A percentile compares a stretch with the other conserved stretches of the same genome.
phyloP scores from a whole-genome alignment of 768 basidiomycete genomes.

The Termitomyces sp. region DNA sequence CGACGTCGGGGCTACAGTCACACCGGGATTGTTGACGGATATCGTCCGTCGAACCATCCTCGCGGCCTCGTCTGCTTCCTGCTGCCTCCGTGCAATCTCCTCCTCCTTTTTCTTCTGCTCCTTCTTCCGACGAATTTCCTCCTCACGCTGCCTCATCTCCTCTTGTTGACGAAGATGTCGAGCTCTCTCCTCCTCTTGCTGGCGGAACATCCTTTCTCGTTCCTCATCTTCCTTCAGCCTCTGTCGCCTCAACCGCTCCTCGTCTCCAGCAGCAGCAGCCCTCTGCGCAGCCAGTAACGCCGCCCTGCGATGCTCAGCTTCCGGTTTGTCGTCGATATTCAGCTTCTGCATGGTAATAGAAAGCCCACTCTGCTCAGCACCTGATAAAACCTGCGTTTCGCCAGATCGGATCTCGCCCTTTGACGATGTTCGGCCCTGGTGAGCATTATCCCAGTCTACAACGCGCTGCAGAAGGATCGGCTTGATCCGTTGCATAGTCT shows the following conservation, averaged over 20 bases:
- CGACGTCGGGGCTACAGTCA: background rate
- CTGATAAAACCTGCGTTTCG: conserved; percentile 1
- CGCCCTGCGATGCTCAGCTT: conserved; percentile 18
- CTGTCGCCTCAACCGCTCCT: conserved; percentile 17
- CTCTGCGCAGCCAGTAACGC: conserved; percentile 17
- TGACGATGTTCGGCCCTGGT: no score
- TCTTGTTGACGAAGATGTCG: conserved; percentile 33
- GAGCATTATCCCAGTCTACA: conserved; percentile 43
- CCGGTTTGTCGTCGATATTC: conserved; percentile 15
- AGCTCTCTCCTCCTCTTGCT: conserved; percentile 9
- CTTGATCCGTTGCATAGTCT: conserved; percentile 60
- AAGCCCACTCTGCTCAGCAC: conserved; percentile 17
- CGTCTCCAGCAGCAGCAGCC: conserved; percentile 11
- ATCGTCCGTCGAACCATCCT: conserved; percentile 33
- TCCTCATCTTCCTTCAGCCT: conserved; percentile 33
- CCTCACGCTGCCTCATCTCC: conserved; percentile 38
- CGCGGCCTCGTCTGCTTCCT: conserved; percentile 50
- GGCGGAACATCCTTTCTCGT: conserved; percentile 4
- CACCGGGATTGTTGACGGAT: conserved; percentile 18
- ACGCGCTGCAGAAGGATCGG: conserved; percentile 56
- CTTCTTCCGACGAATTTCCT: conserved; percentile 33
- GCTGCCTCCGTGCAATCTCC: conserved; percentile 51
- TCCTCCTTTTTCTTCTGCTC: conserved; percentile 42
- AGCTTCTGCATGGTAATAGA: no score
- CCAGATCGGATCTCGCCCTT: no score